These are phyloP conservation scores for Aegle marmelos DNA, from an alignment of 345 rosid species.

Conservation along the genomic window DNA sequence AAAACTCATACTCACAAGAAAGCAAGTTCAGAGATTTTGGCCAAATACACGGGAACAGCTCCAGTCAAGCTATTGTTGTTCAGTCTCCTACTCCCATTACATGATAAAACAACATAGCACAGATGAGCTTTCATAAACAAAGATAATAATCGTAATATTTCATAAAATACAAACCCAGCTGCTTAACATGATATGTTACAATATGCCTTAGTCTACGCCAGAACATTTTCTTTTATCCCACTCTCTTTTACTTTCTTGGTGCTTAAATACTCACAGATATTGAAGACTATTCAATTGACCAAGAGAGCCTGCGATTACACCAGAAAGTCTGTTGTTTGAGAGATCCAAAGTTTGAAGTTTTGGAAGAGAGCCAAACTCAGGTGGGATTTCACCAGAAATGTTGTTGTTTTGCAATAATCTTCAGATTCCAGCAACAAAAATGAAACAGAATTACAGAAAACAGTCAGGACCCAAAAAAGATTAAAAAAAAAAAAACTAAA, in stretches of 20 bases:
- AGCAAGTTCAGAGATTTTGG: conserved; percentile 68
- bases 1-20: conserved; percentile 70
- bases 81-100: conserved; percentile 73
- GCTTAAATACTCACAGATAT: conserved; percentile 59
- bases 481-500: not conserved
- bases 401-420: conserved; percentile 93
- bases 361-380: conserved; percentile 59
- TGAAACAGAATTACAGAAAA: conserved; percentile 6
- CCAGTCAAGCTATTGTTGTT: conserved; percentile 93
- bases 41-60: conserved; percentile 65
- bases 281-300: conserved; percentile 55
- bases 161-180: not conserved
- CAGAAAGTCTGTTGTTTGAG: conserved; percentile 70
- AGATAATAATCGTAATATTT: not conserved
- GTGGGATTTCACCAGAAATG: conserved; percentile 78
- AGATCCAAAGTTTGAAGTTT: conserved; percentile 82
- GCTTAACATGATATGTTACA: not conserved
- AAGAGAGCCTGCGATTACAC: conserved; percentile 54
- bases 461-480: not conserved
- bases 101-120: conserved; percentile 26
- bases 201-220: not conserved
- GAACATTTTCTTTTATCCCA: not conserved
- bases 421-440: conserved; percentile 22
- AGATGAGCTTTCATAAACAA: conserved; percentile 21
- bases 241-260: conserved; percentile 17